Conservation (phyloP, 139 green algal genomes). For the Chlamydomonas asymmetrica region DNA sequence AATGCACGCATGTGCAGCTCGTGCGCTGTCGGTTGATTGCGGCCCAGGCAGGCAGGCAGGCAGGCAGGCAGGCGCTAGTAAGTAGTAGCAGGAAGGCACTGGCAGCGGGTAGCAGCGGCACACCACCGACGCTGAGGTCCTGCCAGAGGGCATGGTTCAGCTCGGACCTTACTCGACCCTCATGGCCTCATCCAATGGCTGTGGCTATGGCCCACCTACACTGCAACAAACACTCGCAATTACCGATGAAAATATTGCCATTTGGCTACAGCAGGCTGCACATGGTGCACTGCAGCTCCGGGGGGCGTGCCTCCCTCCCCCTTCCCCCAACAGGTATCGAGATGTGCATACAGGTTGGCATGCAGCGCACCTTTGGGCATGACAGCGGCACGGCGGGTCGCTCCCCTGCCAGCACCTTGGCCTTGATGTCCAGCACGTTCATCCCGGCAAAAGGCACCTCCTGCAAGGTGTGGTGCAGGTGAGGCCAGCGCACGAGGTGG, state of each 20-base stretch:
- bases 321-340: not conserved
- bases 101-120: not conserved
- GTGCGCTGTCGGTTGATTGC: not conserved
- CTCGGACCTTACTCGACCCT: no score
- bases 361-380: conserved; percentile 7
- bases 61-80: not conserved
- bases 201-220: not conserved
- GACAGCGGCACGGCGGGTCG: conserved; percentile 51
- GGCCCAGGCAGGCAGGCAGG: no score
- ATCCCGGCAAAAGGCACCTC: conserved; percentile 20
- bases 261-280: not conserved
- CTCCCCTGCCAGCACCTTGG: conserved; percentile 40
- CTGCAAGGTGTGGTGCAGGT: no score
- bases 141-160: no score
- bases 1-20: not conserved
- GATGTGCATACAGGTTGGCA: not conserved
- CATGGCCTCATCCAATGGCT: not conserved
- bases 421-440: conserved; percentile 14
- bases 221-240: not conserved
- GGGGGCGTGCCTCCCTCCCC: not conserved
- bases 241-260: not conserved
- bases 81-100: not conserved
- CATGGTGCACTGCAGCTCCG: not conserved
- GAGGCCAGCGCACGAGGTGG: no score
- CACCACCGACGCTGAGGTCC: no score